Evolutionary conservation across 768 basidiomycete genomes (phyloP), one percentile per base, ranked within the genome.

Genomic region (Sporobolomyces phaffii): DNA sequence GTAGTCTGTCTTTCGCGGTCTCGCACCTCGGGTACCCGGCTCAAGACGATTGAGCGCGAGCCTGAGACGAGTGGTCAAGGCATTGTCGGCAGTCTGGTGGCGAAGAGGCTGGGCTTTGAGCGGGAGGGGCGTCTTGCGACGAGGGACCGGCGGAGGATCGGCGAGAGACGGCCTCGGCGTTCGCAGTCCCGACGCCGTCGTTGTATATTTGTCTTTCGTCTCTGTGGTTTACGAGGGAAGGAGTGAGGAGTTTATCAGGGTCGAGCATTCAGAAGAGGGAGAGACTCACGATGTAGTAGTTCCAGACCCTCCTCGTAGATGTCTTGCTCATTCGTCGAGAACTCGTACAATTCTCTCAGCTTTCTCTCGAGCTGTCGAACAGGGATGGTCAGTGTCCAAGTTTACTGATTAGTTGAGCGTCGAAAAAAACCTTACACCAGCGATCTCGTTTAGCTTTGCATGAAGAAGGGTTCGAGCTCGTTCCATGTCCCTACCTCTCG

Each of bases 381-480:
- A 9, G 36, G 31, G 29, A 34, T 31, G 20, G 40, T 41, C 6
- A 33, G 29, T 7, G 22, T 6, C 29, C n/a, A n/a, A n/a, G n/a
- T n/a, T n/a, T n/a, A n/a, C n/a, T n/a, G n/a, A n/a, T n/a, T n/a
- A n/a, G n/a, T n/a, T n/a, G n/a, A 15, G 33, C 14, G 40, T 24
- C 13, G 24, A 36, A 20, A 24, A 10, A 3, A 5, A 10, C 40
- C 68, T 24, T 17, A 70, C 64, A 11, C 69, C 69, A 11, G 64
- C 60, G 22, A 70, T 36, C 22, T 44, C 20, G 52, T 70, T 70
- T 9, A 70, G 48, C 33, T 36, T 43, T n/a, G 14, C 24, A 29
- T 65, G 64, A 11, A 70, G 20, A 24, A 5, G 26, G 29, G 15
- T 17, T 17, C 64, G 81, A 22, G 45, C 22, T n/a, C 14, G 18